These are phyloP conservation scores for Ogataea ramenticola DNA, from an alignment of 805 yeast genomes.

Conservation along the genomic window DNA sequence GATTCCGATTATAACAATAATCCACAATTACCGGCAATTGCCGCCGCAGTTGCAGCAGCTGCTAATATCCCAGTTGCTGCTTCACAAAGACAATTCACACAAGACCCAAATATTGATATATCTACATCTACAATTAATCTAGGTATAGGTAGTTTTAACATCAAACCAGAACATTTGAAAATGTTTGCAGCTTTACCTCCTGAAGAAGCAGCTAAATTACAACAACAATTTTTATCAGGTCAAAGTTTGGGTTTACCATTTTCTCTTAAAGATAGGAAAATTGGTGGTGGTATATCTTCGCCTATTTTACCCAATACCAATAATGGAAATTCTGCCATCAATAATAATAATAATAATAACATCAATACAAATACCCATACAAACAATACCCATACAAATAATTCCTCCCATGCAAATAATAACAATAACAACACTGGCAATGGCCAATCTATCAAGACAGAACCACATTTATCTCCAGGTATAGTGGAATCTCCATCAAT, in stretches of 20 bases:
- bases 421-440: slow-evolving; percentile 1
- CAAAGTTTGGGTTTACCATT: background rate
- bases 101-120: background rate
- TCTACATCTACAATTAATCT: background rate
- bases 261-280: background rate
- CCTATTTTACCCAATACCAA: background rate
- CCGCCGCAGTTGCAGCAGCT: background rate
- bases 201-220: slow-evolving; percentile 6
- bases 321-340: background rate
- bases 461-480: slow-evolving; percentile 23
- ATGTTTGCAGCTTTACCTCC: slow-evolving; percentile 2
- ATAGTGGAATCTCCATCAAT: slow-evolving; percentile 22
- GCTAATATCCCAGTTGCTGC: background rate
- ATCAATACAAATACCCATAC: background rate
- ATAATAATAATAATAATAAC: slow-evolving; percentile 7
- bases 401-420: too few relatives aligned
- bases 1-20: background rate
- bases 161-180: background rate
- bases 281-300: background rate
- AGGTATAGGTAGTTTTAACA: background rate
- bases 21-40: background rate
- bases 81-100: background rate
- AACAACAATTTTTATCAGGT: slow-evolving; percentile 3
- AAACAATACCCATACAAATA: background rate
- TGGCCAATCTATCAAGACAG: slow-evolving; percentile 2